Conservation (phyloP, 2,329 filamentous ascomycete genomes). For the Apiospora sp. region DNA sequence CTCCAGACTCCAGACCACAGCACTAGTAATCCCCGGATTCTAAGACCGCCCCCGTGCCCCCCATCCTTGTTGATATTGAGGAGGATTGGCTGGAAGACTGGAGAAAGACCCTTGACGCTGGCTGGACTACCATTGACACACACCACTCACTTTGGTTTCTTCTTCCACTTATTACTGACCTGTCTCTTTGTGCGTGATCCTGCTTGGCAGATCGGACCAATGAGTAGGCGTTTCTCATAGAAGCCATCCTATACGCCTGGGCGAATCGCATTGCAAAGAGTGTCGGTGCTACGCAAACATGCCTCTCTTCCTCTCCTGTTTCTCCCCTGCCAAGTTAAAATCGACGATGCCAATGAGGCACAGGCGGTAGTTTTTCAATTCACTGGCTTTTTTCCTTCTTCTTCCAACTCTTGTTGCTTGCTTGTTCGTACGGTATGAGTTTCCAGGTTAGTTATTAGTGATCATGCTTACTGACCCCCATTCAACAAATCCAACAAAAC, state of each 20-base stretch:
- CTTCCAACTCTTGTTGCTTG: neutral
- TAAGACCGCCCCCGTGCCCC: neutral
- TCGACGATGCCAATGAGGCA: neutral
- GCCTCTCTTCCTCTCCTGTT: neutral
- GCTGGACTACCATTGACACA: neutral
- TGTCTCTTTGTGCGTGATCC: neutral
- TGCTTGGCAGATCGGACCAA: neutral
- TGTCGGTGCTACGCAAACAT: slow-evolving; percentile 3
- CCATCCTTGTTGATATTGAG: no score
- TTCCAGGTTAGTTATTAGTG: neutral
- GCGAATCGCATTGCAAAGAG: slow-evolving; percentile 5
- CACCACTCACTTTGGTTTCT: neutral
- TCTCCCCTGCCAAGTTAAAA: neutral
- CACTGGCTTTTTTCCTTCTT: neutral
- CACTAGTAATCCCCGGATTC: neutral
- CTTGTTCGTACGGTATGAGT: no score
- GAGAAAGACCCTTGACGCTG: neutral
- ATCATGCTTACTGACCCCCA: neutral
- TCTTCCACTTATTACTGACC: neutral
- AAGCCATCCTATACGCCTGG: neutral
- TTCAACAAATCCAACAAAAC: neutral
- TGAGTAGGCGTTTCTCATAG: neutral
- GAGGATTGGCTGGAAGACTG: no score
- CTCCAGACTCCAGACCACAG: no score
- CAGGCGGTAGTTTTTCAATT: neutral